These are phyloP conservation scores for Colletotrichum horii DNA, from an alignment of 2,329 filamentous ascomycete species.

Conservation along the genomic window DNA sequence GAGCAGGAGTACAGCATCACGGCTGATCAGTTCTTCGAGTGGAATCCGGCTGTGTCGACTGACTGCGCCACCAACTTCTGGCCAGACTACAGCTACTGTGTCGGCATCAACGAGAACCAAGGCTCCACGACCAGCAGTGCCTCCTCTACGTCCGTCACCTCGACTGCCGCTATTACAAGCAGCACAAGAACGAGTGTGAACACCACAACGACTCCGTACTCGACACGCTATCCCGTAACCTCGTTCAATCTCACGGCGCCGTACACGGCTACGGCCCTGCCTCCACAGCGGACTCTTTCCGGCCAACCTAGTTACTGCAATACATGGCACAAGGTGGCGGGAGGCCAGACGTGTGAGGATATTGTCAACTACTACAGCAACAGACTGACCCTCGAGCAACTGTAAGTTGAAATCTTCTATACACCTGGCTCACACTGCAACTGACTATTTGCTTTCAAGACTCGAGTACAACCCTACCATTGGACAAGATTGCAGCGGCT, in stretches of 20 bases:
- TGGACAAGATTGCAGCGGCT: slow-evolving; percentile 15
- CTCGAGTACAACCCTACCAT: slow-evolving; percentile 20
- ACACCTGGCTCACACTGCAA: background rate
- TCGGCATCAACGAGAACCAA: slow-evolving; percentile 19
- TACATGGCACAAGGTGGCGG: background rate
- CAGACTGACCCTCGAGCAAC: background rate
- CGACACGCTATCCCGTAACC: slow-evolving; percentile 4
- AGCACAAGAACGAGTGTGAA: slow-evolving; percentile 9
- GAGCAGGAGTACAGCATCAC: background rate
- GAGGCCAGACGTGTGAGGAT: background rate
- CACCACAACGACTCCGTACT: background rate
- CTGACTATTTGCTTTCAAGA: background rate
- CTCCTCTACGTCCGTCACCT: background rate
- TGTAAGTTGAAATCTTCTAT: background rate
- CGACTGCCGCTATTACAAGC: background rate
- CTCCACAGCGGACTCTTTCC: background rate
- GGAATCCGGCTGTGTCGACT: background rate
- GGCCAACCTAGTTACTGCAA: background rate
- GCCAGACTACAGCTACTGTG: slow-evolving; percentile 29
- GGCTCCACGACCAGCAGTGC: background rate
- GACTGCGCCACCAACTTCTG: slow-evolving; percentile 29
- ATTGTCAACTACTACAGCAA: background rate
- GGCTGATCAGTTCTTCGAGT: background rate
- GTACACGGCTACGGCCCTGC: background rate
- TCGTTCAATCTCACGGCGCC: slow-evolving; percentile 1